Conservation (phyloP, 257 asterid species). For the Rehmannia glutinosa region DNA sequence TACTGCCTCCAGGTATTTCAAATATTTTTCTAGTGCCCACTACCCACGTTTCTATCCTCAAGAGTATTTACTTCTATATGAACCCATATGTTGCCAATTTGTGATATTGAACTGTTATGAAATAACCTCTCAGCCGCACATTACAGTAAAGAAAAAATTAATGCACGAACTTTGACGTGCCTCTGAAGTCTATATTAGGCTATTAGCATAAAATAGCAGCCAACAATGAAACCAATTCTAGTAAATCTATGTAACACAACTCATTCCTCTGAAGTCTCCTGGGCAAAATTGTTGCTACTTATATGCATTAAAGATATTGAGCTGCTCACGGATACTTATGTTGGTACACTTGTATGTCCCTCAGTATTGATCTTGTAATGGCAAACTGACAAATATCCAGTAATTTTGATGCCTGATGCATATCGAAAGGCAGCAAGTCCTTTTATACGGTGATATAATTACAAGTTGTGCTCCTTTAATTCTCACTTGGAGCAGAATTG, state of each 20-base stretch:
- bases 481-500: background rate
- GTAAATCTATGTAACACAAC: background rate
- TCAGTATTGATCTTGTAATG: background rate
- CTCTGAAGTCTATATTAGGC: background rate
- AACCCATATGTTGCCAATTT: background rate
- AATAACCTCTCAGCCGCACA: background rate
- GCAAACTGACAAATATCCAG: background rate
- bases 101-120: background rate
- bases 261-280: background rate
- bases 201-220: background rate
- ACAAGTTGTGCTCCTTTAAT: background rate
- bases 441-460: too few species aligned
- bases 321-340: background rate
- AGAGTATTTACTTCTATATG: background rate
- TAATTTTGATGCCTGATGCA: too few species aligned
- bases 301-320: background rate
- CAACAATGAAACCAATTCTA: background rate
- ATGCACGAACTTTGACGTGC: background rate
- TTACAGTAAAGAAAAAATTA: background rate
- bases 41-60: background rate
- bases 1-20: conserved; percentile 43
- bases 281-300: background rate
- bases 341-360: background rate
- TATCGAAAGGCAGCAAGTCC: too few species aligned
- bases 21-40: background rate